Evolutionary conservation across 805 yeast genomes (phyloP), one percentile per base, ranked within the genome.

Genomic region (Zygosaccharomyces bailii): DNA sequence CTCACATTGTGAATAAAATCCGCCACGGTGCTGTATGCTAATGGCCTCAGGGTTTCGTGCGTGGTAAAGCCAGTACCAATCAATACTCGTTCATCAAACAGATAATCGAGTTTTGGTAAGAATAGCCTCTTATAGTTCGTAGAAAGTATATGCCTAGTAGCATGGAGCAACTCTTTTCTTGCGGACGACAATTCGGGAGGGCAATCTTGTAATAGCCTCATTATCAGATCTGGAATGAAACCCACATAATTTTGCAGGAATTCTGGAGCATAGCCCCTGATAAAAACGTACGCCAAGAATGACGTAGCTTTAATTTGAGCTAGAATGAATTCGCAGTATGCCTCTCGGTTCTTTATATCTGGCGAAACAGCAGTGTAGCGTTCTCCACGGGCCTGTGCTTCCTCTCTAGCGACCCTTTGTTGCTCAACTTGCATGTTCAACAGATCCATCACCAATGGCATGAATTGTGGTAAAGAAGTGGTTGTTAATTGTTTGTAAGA

Each of bases 231-330:
- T 0, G 99, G 99, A 6, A 93, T 87, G 31, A 78, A 74, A 4
- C 69, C 70, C 29, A 80, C 77, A 52, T 79, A 77, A 31, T 66
- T 66, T 47, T 73, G 74, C 48, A 85, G 64, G 43, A 84, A 72
- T 31, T 79, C 80, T 27, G 79, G 76, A 2, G 95, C 81, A 57
- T 82, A 85, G 13, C 95, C 88, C 49, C 98, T 77, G 33, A 95
- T 82, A 52, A 85, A 84, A 1, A 90, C 88, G 62, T 90, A 93
- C 0, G 98, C 98, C 56, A 93, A 69, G 55, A 93, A 91, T 0
- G 96, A 88, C 33, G 96, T 91, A 1, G 97, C 96, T 63, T 93
- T 93, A 32, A 95, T 96, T 66, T 93, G 99, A 20, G 96, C 89
- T 20, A 87, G 69, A 11, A 91, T 81, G 56, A 93, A 87, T 56